Base-by-base conservation (phyloP, 2,329 filamentous ascomycete species). In the Alternaria sp. region DNA sequence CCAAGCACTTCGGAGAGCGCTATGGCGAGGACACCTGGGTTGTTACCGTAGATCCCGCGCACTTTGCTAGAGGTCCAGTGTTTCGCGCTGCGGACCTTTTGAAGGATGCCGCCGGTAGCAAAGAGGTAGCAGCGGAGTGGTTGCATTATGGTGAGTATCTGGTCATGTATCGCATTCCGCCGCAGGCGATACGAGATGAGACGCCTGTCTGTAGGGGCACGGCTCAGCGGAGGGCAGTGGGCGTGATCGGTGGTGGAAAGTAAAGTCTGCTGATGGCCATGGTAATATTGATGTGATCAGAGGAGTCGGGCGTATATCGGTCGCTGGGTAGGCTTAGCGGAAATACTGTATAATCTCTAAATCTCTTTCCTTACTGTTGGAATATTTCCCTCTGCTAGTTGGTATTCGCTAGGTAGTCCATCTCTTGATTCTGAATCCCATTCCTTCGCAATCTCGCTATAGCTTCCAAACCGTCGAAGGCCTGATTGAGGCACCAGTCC, bases 81-180 rank as follows among this genome's bases (percentile, higher is more conserved):
- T 77, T 78, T 61, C 52, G 77, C 11, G 77, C 76, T 5, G 72
- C 59, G 23, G 75, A 78, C 66, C 12, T 78, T 17, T 36, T 79
- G 36, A 67, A 66, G 55, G 65, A 46, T 9, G 59, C 32, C n/a
- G 55, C 52, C 47, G 19, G 45, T 40, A 28, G 11, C 8, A 62
- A 60, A 12, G 61, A 55, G 12, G 26, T 45, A 21, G 54, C 65
- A 32, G 26, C 43, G n/a, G 59, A 57, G 26, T 75, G 70, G 68
- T 44, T 78, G 57, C 77, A 79, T 68, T 65, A 71, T 59, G 75
- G 76, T 1, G 77, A 79, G 67, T 79, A 79, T 62, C 49, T 79
- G 26, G 66, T 78, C 40, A 72, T 76, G 75, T 78, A 79, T 69
- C 67, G 72, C 6, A 74, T 79, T 44, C 75, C 76, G 6, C 60